phyloP scores from a whole-genome alignment of 257 asterid species.

The Penstemon eatonii region DNA sequence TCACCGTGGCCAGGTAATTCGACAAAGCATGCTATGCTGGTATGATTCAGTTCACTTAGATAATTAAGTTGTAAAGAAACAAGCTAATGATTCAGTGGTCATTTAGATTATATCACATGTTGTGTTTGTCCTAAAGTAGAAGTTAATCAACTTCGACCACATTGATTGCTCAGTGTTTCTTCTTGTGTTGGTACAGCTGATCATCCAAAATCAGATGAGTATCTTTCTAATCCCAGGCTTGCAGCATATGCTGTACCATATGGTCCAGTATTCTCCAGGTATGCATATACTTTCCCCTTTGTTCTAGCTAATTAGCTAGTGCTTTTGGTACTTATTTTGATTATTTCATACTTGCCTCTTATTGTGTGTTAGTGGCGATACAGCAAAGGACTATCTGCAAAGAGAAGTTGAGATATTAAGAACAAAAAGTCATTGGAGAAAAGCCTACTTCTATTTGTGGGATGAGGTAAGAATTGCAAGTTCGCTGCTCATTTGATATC shows the following conservation, averaged over 20 bases:
- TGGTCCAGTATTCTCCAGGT: slow-evolving; percentile 77
- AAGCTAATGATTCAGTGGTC: slow-evolving; percentile 15
- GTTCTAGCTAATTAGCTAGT: slow-evolving; percentile 23
- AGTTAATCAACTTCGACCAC: slow-evolving; percentile 9
- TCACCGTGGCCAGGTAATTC: slow-evolving; percentile 97
- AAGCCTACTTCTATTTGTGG: slow-evolving; percentile 98
- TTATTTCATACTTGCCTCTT: slow-evolving; percentile 45
- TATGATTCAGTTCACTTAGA: not conserved
- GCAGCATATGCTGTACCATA: slow-evolving; percentile 98
- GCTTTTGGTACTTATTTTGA: slow-evolving; percentile 32
- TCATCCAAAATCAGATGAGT: slow-evolving; percentile 97
- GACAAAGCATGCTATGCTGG: slow-evolving; percentile 17
- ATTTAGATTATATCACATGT: not conserved
- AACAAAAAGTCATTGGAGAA: slow-evolving; percentile 84
- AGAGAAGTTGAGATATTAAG: slow-evolving; percentile 83
- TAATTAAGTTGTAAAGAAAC: slow-evolving; percentile 15
- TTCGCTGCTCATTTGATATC: slow-evolving; percentile 21
- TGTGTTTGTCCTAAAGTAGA: slow-evolving; percentile 12
- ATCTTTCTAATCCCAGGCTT: slow-evolving; percentile 87
- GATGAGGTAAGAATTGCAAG: slow-evolving; percentile 79
- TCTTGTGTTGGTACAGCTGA: slow-evolving; percentile 60
- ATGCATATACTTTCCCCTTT: slow-evolving; percentile 26
- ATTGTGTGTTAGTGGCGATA: slow-evolving; percentile 63
- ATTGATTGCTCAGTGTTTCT: slow-evolving; percentile 3
- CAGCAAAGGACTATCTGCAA: slow-evolving; percentile 72